phyloP scores from a whole-genome alignment of 345 rosid genomes.

The Citrus cavaleriei region DNA sequence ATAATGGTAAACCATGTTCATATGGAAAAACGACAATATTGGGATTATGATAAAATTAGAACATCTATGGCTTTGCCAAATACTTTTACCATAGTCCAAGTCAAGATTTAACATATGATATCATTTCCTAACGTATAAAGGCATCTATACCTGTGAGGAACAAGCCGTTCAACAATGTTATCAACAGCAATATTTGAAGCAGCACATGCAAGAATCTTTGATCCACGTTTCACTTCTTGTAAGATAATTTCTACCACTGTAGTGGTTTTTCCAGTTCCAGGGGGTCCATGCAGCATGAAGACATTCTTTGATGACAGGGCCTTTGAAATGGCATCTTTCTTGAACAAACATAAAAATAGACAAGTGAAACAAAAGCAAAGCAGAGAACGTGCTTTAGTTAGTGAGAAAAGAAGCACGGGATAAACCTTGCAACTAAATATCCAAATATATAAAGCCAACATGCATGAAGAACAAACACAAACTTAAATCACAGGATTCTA shows the following conservation, averaged over 20 bases:
- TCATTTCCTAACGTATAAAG: background rate
- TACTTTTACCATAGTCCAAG: background rate
- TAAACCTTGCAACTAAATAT: conserved; percentile 1
- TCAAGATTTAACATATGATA: background rate
- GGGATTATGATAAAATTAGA: background rate
- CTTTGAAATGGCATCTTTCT: conserved; percentile 81
- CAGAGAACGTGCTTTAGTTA: conserved; percentile 3
- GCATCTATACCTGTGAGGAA: conserved; percentile 65
- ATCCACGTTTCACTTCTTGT: conserved; percentile 92
- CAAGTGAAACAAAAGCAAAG: background rate
- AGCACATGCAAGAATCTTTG: conserved; percentile 96
- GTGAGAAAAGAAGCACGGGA: background rate
- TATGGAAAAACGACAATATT: background rate
- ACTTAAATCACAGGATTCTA: background rate
- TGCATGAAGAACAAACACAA: background rate
- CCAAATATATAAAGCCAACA: background rate
- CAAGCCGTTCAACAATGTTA: conserved; percentile 94
- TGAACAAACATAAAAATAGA: conserved; percentile 22
- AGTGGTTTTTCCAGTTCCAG: conserved; percentile 99
- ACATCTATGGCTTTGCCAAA: background rate
- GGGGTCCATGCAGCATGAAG: conserved; percentile 93
- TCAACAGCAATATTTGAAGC: conserved; percentile 99
- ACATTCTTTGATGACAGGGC: conserved; percentile 84
- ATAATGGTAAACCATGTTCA: background rate
- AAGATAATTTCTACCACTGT: conserved; percentile 90